phyloP scores from a whole-genome alignment of 106 monocot genomes.

The Agapanthus africanus region DNA sequence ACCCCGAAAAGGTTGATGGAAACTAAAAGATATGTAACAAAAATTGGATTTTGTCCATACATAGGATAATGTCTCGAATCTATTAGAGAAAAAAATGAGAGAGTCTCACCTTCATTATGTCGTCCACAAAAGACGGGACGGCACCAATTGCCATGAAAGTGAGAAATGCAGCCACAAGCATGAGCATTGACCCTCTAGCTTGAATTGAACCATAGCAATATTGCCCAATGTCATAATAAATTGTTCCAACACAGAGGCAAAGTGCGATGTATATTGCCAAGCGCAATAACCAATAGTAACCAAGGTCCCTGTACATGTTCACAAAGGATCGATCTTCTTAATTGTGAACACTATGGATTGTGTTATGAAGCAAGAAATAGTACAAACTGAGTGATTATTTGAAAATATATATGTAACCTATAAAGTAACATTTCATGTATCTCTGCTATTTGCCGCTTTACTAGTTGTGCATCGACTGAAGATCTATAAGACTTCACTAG shows the following conservation, averaged over 20 bases:
- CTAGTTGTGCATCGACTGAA: conserved; percentile 3
- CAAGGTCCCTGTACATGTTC: conserved; percentile 30
- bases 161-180: conserved; percentile 79
- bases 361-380: conserved; percentile 13
- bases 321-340: conserved; percentile 36
- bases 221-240: conserved; percentile 20
- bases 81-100: too few relatives aligned
- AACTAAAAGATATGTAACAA: not conserved
- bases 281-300: conserved; percentile 34
- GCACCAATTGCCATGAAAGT: conserved; percentile 98
- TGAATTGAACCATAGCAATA: conserved; percentile 16
- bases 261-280: conserved; percentile 27
- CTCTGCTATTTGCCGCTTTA: conserved; percentile 7
- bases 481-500: conserved; percentile 16
- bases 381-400: not conserved
- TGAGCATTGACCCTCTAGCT: conserved; percentile 25
- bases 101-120: conserved; percentile 32
- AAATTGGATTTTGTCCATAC: too few relatives aligned
- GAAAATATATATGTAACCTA: not conserved
- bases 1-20: too few relatives aligned
- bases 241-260: conserved; percentile 27
- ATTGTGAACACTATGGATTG: conserved; percentile 21
- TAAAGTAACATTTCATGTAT: conserved; percentile 12
- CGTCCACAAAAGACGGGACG: conserved; percentile 70
- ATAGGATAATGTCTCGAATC: too few relatives aligned